Base-by-base conservation (phyloP, 148 eudicot species). In the Spergularia marina region DNA sequence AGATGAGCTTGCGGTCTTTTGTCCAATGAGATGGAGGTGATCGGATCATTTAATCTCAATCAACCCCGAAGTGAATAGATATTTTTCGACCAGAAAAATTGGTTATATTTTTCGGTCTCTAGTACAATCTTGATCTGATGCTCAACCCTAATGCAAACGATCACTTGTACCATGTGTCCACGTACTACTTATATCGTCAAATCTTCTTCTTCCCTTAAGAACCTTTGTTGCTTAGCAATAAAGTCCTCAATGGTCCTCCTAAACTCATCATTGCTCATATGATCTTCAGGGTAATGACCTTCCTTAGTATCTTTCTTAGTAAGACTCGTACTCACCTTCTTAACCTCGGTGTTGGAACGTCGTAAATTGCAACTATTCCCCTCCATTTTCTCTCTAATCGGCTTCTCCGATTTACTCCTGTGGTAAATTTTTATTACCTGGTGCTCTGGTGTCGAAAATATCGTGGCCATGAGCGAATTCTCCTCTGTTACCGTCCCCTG, bases 161-260 rank as follows among this genome's bases (percentile, higher is more conserved):
- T 30, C 36, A 25, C 16, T n/a, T 53, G 25, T 70, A n/a, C 9
- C 20, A n/a, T n/a, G n/a, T n/a, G n/a, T n/a, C n/a, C n/a, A 34
- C 36, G 4, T 30, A 30, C 36, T 25, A 39, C 44, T 16, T 52
- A n/a, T 55, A 56, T 12, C 10, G 30, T 39, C 13, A 60, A 73
- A 74, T 71, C 80, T 53, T 92, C 90, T 82, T 89, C 92, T 71
- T 95, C 92, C 84, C 90, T 88, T 74, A 95, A 74, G 36, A 72
- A 75, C 87, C 81, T 89, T 79, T 95, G 99, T 67, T 95, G 97
- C 79, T 87, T 84, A 41, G 97, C 96, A 71, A 95, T 95, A 63
- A 95, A 95, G 68, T 79, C 86, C 76, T 95, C 97, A 13, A 91
- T 84, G 0, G 84, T 86, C 63, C 71, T 78, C 75, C 89, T 79